Evolutionary conservation across 2,329 filamentous ascomycete genomes (phyloP), one percentile per base, ranked within the genome.

Genomic region (Escovopsis sp.): DNA sequence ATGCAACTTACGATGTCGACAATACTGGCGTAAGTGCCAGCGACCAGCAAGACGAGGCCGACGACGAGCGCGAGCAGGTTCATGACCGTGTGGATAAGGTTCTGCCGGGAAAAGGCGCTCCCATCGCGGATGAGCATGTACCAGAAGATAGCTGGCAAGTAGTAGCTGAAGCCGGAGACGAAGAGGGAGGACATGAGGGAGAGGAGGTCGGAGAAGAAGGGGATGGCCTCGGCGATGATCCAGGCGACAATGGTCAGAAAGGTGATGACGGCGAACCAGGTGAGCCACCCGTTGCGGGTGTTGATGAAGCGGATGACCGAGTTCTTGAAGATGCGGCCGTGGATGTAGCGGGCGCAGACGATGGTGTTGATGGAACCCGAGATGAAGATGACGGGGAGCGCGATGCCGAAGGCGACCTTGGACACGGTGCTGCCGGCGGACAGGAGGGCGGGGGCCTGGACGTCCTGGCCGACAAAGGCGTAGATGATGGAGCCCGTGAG

Each of bases 341-440:
- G 66, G 46, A 70, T 55, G 46, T 69, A 70, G 18, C 67, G 65
- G 4, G 56, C 60, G 28, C 65, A 59, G 10, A 69, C 65, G 2
- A 64, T 67, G 33, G 65, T 68, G 60, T 83, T 80, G 57, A 85
- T 80, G 15, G 82, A 79, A 40, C 81, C 82, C 0, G 81, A 80
- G 47, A 86, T 77, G 51, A 85, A 70, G 55, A 86, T 85, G 43
- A 81, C 84, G 12, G 81, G 81, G 4, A 82, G 65, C 0, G 79
- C 81, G 47, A 85, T 59, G 26, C 79, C 80, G 53, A 81, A 86
- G 2, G 80, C 79, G 6, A 85, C 60, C 55, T 82, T 82, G 40
- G 73, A 72, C 23, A 84, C 59, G 0, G 69, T 49, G 2, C 62
- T 59, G 2, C 73, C 70, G 9, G 80, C 76, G 0, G 78, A 81